phyloP scores from a whole-genome alignment of 805 yeast genomes.

The Peterozyma xylosa region DNA sequence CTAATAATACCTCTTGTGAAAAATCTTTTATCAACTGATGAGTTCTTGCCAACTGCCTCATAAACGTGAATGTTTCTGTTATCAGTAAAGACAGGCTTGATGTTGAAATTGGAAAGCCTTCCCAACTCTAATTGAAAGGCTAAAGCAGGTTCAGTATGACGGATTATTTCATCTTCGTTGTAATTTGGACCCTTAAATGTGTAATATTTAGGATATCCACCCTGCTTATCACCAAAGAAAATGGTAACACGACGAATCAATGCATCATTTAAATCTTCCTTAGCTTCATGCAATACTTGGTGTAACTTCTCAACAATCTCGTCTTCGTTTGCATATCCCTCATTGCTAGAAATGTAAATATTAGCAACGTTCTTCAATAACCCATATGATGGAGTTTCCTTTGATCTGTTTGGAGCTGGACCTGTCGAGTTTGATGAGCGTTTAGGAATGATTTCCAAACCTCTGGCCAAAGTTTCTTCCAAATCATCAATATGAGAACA shows the following conservation, averaged over 20 bases:
- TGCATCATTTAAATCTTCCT: constrained; percentile 61
- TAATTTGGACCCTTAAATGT: constrained; percentile 89
- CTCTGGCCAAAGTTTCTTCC: constrained; percentile 73
- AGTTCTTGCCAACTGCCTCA: constrained; percentile 91
- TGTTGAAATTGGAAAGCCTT: constrained; percentile 89
- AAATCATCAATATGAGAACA: constrained; percentile 81
- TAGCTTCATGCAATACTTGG: constrained; percentile 59
- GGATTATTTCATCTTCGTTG: constrained; percentile 82
- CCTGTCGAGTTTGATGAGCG: constrained; percentile 27
- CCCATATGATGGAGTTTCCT: constrained; percentile 9
- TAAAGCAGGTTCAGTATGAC: constrained; percentile 97
- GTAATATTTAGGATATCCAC: constrained; percentile 90
- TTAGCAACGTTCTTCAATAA: constrained; percentile 75
- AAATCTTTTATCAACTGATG: constrained; percentile 89
- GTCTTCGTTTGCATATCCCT: constrained; percentile 66
- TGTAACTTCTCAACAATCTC: constrained; percentile 57
- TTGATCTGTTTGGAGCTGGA: constrained; percentile 41
- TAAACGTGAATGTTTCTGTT: constrained; percentile 97
- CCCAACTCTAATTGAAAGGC: constrained; percentile 96
- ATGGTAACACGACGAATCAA: constrained; percentile 90
- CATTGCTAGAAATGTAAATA: constrained; percentile 65
- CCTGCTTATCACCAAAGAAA: constrained; percentile 75
- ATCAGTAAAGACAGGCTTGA: constrained; percentile 91
- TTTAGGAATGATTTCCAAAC: constrained; percentile 63
- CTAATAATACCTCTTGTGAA: constrained; percentile 96